Base-by-base conservation (phyloP, 1,284 basidiomycete species). In the Apiotrichum siamense region DNA sequence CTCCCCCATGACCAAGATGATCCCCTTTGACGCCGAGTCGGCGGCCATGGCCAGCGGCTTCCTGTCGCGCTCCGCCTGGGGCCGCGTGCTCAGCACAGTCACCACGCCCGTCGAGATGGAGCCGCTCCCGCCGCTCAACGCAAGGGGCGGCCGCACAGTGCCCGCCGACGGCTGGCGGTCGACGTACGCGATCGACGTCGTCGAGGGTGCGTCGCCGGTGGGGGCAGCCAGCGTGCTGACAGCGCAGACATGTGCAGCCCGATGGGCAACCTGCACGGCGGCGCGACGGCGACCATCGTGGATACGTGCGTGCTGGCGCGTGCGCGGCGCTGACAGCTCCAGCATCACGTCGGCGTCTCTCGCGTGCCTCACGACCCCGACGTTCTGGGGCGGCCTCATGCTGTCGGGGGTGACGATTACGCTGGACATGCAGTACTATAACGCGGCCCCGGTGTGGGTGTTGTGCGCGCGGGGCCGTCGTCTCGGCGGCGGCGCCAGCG, bases 351-450 rank as follows among this genome's bases (percentile, higher is more conserved):
- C 49, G 0, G 44, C 49, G 6, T 29, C 43, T 13, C 13, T 50
- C n/a, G 25, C 44, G 0, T 3, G 52, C 7, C 40, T 65, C 2
- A 52, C 52, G 15, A 64, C 64, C 23, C 58, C 61, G 2, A 57
- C 49, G 15, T 69, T 67, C 53, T 69, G 67, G 67, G 65, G 61
- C 36, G 44, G 51, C 24, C 67, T 66, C 3, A 61, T 65, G 57
- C 43, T 63, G 6, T 41, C 55, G 3, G 67, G 67, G 13, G 64
- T 67, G 2, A 59, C 62, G 7, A 38, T 65, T 10, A 52, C 54
- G 12, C 54, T 69, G 29, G 57, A 67, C 42, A 53, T 62, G 24
- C 51, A 63, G 44, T 69, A 63, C 41, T 45, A 58, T 26, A 57
- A 65, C 39, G 60, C 67, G 3, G 49, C 43, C 2, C 44, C 27